These are phyloP conservation scores for Mucor circinelloides DNA, from an alignment of 371 early-diverging fungal species.

Conservation along the genomic window DNA sequence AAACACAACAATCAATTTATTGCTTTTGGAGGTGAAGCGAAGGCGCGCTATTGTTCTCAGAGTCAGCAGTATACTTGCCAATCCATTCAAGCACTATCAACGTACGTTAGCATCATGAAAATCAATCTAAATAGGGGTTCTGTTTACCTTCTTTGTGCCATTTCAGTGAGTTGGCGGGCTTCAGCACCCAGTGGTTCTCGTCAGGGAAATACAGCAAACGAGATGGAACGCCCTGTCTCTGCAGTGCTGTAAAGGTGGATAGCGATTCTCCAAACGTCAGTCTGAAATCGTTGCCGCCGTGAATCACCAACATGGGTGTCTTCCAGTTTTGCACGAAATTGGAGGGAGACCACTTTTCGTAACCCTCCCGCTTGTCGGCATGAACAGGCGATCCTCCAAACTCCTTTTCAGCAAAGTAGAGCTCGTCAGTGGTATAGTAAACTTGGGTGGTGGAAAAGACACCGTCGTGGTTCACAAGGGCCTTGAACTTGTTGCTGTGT, in stretches of 20 bases:
- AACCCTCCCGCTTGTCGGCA: conserved; percentile 53
- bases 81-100: conserved; percentile 60
- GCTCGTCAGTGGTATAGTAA: conserved; percentile 78
- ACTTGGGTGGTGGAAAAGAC: conserved; percentile 68
- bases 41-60: neutral
- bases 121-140: neutral
- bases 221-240: conserved; percentile 73
- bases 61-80: conserved; percentile 49
- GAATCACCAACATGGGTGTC: conserved; percentile 82
- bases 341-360: conserved; percentile 74
- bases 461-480: conserved; percentile 85
- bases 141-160: conserved; percentile 71
- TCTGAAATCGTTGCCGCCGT: conserved; percentile 72
- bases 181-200: conserved; percentile 80
- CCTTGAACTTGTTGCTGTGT: conserved; percentile 64
- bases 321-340: conserved; percentile 75
- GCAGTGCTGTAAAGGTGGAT: conserved; percentile 79
- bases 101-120: neutral
- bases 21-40: neutral
- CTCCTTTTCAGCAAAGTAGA: conserved; percentile 82
- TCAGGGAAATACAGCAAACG: conserved; percentile 81
- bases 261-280: conserved; percentile 73
- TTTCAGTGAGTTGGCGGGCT: conserved; percentile 75
- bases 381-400: conserved; percentile 73
- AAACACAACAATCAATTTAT: neutral